Conservation (phyloP, 2,329 filamentous ascomycete genomes). For the Talaromyces rugulosus region DNA sequence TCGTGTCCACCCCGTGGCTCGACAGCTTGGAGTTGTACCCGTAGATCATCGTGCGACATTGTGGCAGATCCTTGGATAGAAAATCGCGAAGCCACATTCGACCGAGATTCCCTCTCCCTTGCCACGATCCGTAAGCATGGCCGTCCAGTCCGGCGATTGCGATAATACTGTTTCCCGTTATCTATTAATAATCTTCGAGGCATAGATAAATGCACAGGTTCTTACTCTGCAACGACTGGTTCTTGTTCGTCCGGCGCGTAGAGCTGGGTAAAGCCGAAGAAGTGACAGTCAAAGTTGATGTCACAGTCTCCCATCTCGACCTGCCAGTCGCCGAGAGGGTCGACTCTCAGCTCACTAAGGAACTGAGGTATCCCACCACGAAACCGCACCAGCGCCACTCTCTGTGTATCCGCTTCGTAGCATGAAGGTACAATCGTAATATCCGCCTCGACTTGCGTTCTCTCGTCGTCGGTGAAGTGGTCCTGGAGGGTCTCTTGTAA, state of each 20-base stretch:
- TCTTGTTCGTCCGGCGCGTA: background rate
- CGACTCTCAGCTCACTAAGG: background rate
- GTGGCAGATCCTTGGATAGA: constrained; percentile 22
- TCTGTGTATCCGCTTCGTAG: background rate
- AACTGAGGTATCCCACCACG: background rate
- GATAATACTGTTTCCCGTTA: background rate
- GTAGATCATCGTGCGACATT: constrained; percentile 30
- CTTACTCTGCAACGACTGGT: background rate
- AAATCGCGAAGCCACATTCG: constrained; percentile 30
- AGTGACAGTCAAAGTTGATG: background rate
- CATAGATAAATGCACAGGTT: too few species aligned
- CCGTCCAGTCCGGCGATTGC: constrained; percentile 15
- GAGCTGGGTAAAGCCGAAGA: background rate
- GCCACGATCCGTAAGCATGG: constrained; percentile 31
- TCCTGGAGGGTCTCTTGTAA: too few species aligned
- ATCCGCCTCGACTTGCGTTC: background rate
- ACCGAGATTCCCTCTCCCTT: constrained; percentile 17
- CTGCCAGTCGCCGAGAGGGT: background rate
- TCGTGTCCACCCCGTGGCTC: constrained; percentile 19
- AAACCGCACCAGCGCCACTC: background rate
- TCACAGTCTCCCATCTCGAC: background rate
- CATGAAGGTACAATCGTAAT: background rate
- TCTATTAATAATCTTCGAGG: background rate
- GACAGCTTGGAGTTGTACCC: constrained; percentile 33
- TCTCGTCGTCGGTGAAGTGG: background rate